A percentile compares a stretch with the other conserved stretches of the same genome.
phyloP scores from a whole-genome alignment of 1,139 yeast genomes.

The Hyphopichia fennica region DNA sequence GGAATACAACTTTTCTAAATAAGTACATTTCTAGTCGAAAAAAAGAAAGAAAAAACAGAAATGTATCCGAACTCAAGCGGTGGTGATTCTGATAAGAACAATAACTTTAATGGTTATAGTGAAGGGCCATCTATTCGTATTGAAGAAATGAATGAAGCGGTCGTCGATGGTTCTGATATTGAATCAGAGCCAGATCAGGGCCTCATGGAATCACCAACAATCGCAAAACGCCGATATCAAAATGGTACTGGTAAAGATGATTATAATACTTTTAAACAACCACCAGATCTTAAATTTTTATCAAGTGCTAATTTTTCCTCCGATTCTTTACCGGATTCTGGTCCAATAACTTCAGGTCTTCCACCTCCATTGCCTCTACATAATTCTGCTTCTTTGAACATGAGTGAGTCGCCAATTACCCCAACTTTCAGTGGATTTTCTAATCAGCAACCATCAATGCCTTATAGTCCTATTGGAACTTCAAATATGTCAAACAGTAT shows the following conservation, averaged over 20 bases:
- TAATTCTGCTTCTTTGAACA: background rate
- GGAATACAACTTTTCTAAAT: no score
- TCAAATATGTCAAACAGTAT: conserved; percentile 8
- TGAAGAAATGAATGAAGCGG: conserved; percentile 1
- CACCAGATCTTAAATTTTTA: conserved; percentile 11
- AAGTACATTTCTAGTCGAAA: no score
- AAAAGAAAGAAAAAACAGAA: background rate
- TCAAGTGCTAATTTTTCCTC: conserved; percentile 47
- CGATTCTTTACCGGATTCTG: conserved; percentile 30
- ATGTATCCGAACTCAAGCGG: background rate
- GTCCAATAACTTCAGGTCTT: conserved; percentile 4
- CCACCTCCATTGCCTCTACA: background rate
- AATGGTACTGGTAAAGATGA: background rate
- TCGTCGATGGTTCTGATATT: background rate
- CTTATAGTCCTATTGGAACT: conserved; percentile 3
- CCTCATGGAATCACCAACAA: background rate
- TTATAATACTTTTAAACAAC: conserved; percentile 1
- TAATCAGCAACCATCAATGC: conserved; percentile 1
- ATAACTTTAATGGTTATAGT: background rate
- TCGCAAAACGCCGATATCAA: background rate
- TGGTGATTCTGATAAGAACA: background rate
- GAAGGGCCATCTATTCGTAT: background rate
- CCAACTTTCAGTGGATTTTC: background rate
- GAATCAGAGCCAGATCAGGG: background rate
- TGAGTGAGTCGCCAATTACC: background rate